Base-by-base conservation (phyloP, 768 basidiomycete species). In the Mycena haematopus region DNA sequence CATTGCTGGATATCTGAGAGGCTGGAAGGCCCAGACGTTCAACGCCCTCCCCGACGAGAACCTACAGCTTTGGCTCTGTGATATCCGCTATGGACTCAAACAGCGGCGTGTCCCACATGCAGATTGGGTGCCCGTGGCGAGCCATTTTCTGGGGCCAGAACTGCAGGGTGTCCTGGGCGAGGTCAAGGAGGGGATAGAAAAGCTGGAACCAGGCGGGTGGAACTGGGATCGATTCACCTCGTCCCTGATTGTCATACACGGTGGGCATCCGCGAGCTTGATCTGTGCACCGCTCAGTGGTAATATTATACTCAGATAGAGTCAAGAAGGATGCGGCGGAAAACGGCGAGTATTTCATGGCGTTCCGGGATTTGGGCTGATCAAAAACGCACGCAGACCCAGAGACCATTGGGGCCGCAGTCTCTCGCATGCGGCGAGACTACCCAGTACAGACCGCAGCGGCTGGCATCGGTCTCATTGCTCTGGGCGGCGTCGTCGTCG, bases 191-290 rank as follows among this genome's bases (percentile, higher is more conserved):
- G 52, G 52, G 4, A 21, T 42, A 11, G 52, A 54, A 25, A 42
- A 54, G 14, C 7, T 27, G 25, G 46, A 49, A 27, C 45, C 45
- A 46, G 45, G 24, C 21, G 45, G 45, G n/a, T 54, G 52, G 52
- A 19, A 54, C 13, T 54, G 52, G 52, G 52, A 53, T 15, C 21
- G 13, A 17, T 38, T 54, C 15, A 54, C 52, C 8, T 17, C 17
- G 11, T n/a, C 52, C 10, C 38, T 54, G 21, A 19, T 54, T 25
- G 15, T 14, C 24, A 54, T 54, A 11, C 52, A 54, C 24, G 38
- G 52, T 54, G 38, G 15, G 52, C 38, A 36, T 38, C 31, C 31
- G 31, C 31, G 31, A 33, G 31, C 6, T 33, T 33, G 13, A 36
- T 52, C 21, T 22, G 24, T 21, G 45, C 21, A 21, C 21, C 45